A percentile compares a stretch with the other conserved stretches of the same genome.
Evolutionary conservation across 345 rosid genomes (phyloP).

Genomic region (Linum lewisii): DNA sequence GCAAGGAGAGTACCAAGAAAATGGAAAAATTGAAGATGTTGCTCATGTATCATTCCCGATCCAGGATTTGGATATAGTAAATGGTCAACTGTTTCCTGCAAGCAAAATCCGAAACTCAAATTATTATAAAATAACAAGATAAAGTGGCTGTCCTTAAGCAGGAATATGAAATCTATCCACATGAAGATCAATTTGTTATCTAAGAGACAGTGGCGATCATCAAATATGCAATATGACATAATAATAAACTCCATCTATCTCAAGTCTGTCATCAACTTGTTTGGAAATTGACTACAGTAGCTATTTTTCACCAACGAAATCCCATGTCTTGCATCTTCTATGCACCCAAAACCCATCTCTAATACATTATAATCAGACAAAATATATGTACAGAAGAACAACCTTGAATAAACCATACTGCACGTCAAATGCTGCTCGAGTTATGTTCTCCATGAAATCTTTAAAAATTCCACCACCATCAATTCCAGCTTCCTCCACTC

Average conservation of each 20-base stretch:
- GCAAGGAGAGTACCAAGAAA: conserved; percentile 89
- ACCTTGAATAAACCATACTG: conserved; percentile 99
- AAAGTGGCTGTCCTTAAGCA: too few relatives aligned
- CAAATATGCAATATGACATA: not conserved
- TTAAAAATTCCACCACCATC: conserved; percentile 99
- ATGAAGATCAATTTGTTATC: not conserved
- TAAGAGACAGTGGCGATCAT: not conserved
- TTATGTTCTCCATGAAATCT: conserved; percentile 98
- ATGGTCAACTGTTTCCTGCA: conserved; percentile 94
- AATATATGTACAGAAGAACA: not conserved
- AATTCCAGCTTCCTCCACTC: conserved; percentile 99
- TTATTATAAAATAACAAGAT: too few relatives aligned
- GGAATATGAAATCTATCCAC: too few relatives aligned
- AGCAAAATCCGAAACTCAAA: conserved; percentile 8
- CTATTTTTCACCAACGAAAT: not conserved
- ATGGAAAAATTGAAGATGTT: conserved; percentile 92
- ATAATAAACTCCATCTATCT: not conserved
- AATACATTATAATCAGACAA: too few relatives aligned
- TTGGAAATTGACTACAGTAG: not conserved
- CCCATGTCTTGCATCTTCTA: not conserved
- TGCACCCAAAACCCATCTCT: not conserved
- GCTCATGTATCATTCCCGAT: conserved; percentile 92
- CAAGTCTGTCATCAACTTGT: not conserved
- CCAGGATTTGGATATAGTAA: conserved; percentile 98
- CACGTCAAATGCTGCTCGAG: conserved; percentile 93